Percentiles rank a stretch among this genome's conserved stretches.
These are phyloP conservation scores for Curvularia lunata DNA, from an alignment of 2,329 filamentous ascomycete species.

Conservation along the genomic window DNA sequence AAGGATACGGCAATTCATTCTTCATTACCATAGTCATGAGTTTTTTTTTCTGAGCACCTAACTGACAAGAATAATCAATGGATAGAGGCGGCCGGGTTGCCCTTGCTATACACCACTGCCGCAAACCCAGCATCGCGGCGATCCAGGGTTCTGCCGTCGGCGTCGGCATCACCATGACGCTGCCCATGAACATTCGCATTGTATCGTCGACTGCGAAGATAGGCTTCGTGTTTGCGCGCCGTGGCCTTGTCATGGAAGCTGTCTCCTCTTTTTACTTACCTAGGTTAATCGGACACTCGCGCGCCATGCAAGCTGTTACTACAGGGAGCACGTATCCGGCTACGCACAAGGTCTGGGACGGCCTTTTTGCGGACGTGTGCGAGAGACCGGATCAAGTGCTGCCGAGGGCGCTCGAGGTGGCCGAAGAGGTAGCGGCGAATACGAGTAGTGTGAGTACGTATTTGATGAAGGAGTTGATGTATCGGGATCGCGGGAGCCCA, in stretches of 20 bases:
- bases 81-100: constrained; percentile 53
- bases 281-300: constrained; percentile 68
- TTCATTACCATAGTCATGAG: too few relatives aligned
- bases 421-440: constrained; percentile 70
- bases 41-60: too few relatives aligned
- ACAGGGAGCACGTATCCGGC: constrained; percentile 67
- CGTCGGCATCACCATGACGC: constrained; percentile 65
- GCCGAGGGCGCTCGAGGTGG: constrained; percentile 68
- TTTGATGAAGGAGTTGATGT: constrained; percentile 76
- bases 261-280: constrained; percentile 75
- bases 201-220: constrained; percentile 66
- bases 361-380: constrained; percentile 71
- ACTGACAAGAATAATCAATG: too few relatives aligned
- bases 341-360: constrained; percentile 59
- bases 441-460: constrained; percentile 68
- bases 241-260: constrained; percentile 75
- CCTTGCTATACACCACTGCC: constrained; percentile 63
- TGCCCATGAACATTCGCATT: constrained; percentile 63
- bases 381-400: constrained; percentile 66
- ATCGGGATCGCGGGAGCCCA: constrained; percentile 61
- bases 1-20: too few relatives aligned
- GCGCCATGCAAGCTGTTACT: constrained; percentile 69
- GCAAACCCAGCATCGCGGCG: constrained; percentile 63
- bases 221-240: constrained; percentile 74
- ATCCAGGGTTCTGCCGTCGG: constrained; percentile 64